Conservation (phyloP, 257 asterid species). For the Plantago elongata region DNA sequence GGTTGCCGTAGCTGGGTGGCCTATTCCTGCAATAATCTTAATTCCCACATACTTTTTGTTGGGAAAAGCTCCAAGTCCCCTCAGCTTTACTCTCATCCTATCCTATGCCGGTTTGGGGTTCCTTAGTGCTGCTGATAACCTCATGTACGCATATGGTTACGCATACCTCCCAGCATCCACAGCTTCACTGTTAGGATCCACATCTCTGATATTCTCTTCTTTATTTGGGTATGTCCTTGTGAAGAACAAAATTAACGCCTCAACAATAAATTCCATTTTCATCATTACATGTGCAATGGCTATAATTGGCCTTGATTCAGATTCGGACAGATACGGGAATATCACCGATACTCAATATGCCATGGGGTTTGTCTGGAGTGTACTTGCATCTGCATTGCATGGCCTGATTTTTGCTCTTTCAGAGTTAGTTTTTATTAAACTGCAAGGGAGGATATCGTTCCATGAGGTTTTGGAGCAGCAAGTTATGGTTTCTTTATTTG, state of each 20-base stretch:
- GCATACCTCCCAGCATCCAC: constrained; percentile 93
- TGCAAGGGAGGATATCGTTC: constrained; percentile 69
- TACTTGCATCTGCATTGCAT: constrained; percentile 73
- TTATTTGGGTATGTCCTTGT: constrained; percentile 71
- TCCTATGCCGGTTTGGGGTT: constrained; percentile 65
- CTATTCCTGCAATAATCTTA: constrained; percentile 54
- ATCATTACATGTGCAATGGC: constrained; percentile 79
- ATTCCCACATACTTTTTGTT: constrained; percentile 55
- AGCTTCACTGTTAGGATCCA: constrained; percentile 77
- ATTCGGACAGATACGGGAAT: constrained; percentile 57
- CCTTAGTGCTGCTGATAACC: constrained; percentile 75
- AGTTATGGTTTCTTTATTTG: constrained; percentile 77
- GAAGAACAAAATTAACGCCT: constrained; percentile 70
- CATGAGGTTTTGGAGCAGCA: constrained; percentile 91
- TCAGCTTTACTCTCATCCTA: constrained; percentile 41
- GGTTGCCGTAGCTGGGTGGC: constrained; percentile 98
- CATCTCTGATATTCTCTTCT: constrained; percentile 65
- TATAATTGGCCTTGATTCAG: constrained; percentile 75
- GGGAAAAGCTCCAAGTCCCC: constrained; percentile 57
- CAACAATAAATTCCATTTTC: constrained; percentile 53
- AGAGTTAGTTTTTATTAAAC: constrained; percentile 55
- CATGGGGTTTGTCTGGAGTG: constrained; percentile 71
- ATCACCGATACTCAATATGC: constrained; percentile 44
- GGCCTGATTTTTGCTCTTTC: constrained; percentile 90
- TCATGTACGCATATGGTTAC: constrained; percentile 88